Evolutionary conservation across 2,329 filamentous ascomycete species (phyloP).

Genomic region (Bipolaris oryzae): DNA sequence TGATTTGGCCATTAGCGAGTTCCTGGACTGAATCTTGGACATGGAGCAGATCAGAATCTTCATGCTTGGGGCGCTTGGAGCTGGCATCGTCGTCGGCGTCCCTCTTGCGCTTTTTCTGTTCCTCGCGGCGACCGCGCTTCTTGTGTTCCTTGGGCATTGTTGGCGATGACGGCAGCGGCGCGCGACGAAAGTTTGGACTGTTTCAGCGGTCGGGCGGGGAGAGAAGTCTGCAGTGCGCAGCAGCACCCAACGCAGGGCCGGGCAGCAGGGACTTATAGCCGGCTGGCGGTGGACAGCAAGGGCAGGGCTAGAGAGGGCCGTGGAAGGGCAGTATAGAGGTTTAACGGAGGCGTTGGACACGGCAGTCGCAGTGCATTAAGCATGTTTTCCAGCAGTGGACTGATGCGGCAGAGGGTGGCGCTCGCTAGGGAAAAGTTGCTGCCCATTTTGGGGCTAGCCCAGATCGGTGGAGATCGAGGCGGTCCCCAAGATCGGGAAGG

Average conservation of each 20-base stretch:
- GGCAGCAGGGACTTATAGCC: not conserved
- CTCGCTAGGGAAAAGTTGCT: conserved; percentile 13
- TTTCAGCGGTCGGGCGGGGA: conserved; percentile 18
- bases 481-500: conserved; percentile 8
- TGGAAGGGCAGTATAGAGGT: conserved; percentile 9
- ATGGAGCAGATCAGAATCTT: conserved; percentile 22
- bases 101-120: conserved; percentile 55
- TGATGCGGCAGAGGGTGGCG: conserved; percentile 14
- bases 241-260: not conserved
- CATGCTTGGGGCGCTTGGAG: conserved; percentile 45
- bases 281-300: not conserved
- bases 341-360: conserved; percentile 12
- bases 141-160: conserved; percentile 65
- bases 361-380: conserved; percentile 16
- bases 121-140: conserved; percentile 63
- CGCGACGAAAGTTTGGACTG: conserved; percentile 22
- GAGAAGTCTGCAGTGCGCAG: not conserved
- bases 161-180: conserved; percentile 15
- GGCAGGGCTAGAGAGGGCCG: not conserved
- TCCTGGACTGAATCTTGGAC: conserved; percentile 25
- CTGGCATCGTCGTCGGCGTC: conserved; percentile 38
- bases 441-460: conserved; percentile 1
- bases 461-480: conserved; percentile 14
- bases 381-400: conserved; percentile 15
- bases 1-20: conserved; percentile 36